These are phyloP conservation scores for Mucor racemosus DNA, from an alignment of 371 early-diverging fungal species.

Conservation along the genomic window DNA sequence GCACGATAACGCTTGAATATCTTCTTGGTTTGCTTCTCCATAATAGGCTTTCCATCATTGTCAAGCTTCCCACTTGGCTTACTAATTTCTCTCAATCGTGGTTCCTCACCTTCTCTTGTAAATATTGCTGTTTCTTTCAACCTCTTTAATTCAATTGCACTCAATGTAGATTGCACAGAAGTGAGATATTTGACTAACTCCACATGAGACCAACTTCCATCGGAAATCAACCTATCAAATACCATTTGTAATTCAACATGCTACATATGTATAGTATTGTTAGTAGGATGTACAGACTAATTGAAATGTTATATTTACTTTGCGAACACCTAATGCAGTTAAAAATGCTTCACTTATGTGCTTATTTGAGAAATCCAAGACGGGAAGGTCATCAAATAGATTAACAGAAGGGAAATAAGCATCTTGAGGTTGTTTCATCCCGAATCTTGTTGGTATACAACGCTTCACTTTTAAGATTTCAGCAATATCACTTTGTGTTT, in stretches of 20 bases:
- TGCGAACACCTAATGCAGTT: conserved; percentile 80
- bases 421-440: conserved; percentile 71
- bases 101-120: conserved; percentile 56
- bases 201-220: conserved; percentile 87
- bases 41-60: conserved; percentile 21
- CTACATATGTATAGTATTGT: conserved; percentile 32
- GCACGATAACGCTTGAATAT: conserved; percentile 66
- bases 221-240: conserved; percentile 80
- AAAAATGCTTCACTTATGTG: conserved; percentile 67
- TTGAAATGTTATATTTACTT: conserved; percentile 36
- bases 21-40: conserved; percentile 28
- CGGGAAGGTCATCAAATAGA: conserved; percentile 84
- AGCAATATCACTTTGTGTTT: conserved; percentile 53
- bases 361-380: conserved; percentile 58
- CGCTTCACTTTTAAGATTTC: conserved; percentile 47
- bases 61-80: conserved; percentile 21
- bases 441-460: conserved; percentile 79
- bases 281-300: not conserved
- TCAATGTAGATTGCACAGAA: conserved; percentile 68
- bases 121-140: conserved; percentile 76
- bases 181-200: conserved; percentile 85
- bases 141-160: conserved; percentile 62
- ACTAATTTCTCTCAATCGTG: conserved; percentile 27
- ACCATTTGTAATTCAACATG: conserved; percentile 88
- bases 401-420: conserved; percentile 83